Evolutionary conservation across 2,329 filamentous ascomycete species (phyloP), one percentile per base, ranked within the genome.

Genomic region (Penicillium sp.): DNA sequence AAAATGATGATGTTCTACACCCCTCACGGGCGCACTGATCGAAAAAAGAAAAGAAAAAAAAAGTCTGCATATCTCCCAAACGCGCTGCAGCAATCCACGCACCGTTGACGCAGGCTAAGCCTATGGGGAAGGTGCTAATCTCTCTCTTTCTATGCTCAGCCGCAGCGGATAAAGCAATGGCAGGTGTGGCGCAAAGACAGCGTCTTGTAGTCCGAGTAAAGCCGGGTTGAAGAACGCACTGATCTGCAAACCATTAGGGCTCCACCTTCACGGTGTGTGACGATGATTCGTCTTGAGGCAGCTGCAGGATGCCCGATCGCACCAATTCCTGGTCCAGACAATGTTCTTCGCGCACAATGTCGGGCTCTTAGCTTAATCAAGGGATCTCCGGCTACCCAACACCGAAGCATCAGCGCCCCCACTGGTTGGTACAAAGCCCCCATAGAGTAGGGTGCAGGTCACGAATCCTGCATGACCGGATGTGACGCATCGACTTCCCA

Each of bases 121-220:
- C 3, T n/a, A 27, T 37, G 29, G 46, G 37, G 51, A 52, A 54
- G 16, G 22, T n/a, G 11, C 45, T 35, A 11, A n/a, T 37, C 31
- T 51, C 24, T 39, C 42, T 37, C 39, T 14, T 5, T 10, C 10
- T 13, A 42, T 27, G 16, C 24, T 55, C 62, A 58, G 60, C 62
- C 47, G 58, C 56, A 63, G 51, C 54, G 46, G 42, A 24, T 33
- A 19, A 51, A 19, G 44, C 31, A 51, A 49, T 42, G 55, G 44
- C 58, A 54, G 27, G 35, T 57, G 61, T 65, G 62, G 59, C 59
- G 59, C 57, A 62, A 26, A 54, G 37, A 50, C 16, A 39, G 16
- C n/a, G 13, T 22, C 44, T n/a, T 47, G 46, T 57, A 59, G 56
- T 56, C 59, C 56, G 55, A 49, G 56, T 37, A 59, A 53, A 21